phyloP scores from a whole-genome alignment of 192 early-diverging fungal genomes.

The Gorgonomyces haynaldii region DNA sequence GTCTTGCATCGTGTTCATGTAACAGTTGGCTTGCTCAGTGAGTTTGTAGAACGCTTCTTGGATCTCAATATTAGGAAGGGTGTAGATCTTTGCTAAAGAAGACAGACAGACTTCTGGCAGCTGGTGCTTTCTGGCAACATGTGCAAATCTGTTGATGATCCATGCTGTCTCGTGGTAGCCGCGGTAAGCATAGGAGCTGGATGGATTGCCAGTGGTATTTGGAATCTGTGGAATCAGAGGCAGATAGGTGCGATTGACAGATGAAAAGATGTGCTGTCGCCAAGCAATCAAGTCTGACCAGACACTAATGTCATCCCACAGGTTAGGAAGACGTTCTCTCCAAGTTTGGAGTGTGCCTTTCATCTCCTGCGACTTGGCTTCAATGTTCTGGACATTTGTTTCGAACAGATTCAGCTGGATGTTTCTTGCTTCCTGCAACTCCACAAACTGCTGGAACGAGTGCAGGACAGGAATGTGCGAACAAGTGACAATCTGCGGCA shows the following conservation, averaged over 20 bases:
- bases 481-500: slow-evolving; percentile 74
- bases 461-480: slow-evolving; percentile 83
- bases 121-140: slow-evolving; percentile 90
- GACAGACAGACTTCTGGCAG: slow-evolving; percentile 85
- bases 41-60: slow-evolving; percentile 95
- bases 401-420: slow-evolving; percentile 71
- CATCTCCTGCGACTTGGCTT: slow-evolving; percentile 73
- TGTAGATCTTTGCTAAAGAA: slow-evolving; percentile 89
- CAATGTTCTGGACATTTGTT: slow-evolving; percentile 75
- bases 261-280: slow-evolving; percentile 94
- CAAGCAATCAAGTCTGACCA: slow-evolving; percentile 98
- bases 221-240: slow-evolving; percentile 56
- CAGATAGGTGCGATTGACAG: slow-evolving; percentile 90
- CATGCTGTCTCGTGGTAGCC: slow-evolving; percentile 99
- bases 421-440: slow-evolving; percentile 82
- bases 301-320: slow-evolving; percentile 93
- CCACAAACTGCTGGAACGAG: slow-evolving; percentile 92
- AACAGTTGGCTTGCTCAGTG: slow-evolving; percentile 96
- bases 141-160: slow-evolving; percentile 99
- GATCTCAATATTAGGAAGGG: slow-evolving; percentile 98
- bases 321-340: slow-evolving; percentile 92
- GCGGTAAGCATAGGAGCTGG: slow-evolving; percentile 84
- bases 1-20: slow-evolving; percentile 81
- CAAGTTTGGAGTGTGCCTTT: slow-evolving; percentile 86
- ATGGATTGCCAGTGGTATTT: slow-evolving; percentile 24